Evolutionary conservation across 106 monocot species (phyloP), one percentile per base, ranked within the genome.

Genomic region (Dioscorea dumetorum): DNA sequence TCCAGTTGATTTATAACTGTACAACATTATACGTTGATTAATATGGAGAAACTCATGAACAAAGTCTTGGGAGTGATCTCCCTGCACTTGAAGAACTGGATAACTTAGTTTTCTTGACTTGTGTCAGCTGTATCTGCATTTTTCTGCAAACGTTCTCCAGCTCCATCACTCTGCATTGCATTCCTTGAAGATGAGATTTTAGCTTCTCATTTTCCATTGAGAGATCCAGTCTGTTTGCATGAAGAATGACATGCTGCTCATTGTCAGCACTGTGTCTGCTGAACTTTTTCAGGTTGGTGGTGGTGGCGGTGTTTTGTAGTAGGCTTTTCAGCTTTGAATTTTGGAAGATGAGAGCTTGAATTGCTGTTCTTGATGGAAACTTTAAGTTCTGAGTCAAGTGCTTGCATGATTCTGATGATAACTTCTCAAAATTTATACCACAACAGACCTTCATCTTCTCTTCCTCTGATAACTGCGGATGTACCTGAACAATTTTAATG

Each of bases 141-240:
- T 82, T 88, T 61, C 74, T 80, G 70, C 95, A 97, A 4, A 89
- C 68, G 61, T 84, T 97, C 64, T 97, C 95, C 68, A 97, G 68
- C 59, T 97, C 91, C 72, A 79, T 76, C 16, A 97, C 88, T 74
- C 72, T 86, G 86, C 91, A 88, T 19, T 89, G 91, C 91, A 89
- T 97, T 14, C 84, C 86, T 50, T 86, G 75, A 12, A 97, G 61
- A 2, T 82, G 75, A 14, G 81, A 69, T 58, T 70, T 75, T 24
- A 97, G 88, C 63, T 87, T 97, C 74, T 92, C 84, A 24, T 77
- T 90, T 68, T 90, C 97, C 60, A 61, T 33, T 12, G 79, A 70
- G 15, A 76, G 57, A 62, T 89, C 80, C 0, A 89, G 73, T 71
- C 81, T 87, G 68, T 82, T 81, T 0, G 83, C 88, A 34, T 88